Evolutionary conservation across 306 rosid genomes (phyloP), one percentile per base, ranked within the genome.

Genomic region (Alnus glutinosa): DNA sequence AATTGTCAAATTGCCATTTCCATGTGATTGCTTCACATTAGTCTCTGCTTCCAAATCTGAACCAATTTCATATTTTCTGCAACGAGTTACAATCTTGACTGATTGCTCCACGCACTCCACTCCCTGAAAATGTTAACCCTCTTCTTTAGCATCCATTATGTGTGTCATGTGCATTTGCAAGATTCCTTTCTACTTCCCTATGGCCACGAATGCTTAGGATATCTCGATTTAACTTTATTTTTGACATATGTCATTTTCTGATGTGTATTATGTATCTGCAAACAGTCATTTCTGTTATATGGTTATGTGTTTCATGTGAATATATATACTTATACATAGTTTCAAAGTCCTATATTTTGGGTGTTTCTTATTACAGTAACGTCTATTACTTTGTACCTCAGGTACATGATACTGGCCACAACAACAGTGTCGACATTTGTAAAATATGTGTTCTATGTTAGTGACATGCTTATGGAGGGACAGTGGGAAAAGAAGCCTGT

Each of bases 381-480:
- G 48, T 75, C 67, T 78, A 54, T 75, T 19, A 42, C 75, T 83
- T 76, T 84, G 73, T 78, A 52, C 84, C 64, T 75, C 93, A 96
- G 99, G 97, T 96, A 96, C 95, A 93, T 96, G 99, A 96, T 96
- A 79, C 86, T 96, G 76, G 98, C 99, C 8, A 96, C 99, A 51
- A 96, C 99, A 42, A 92, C 90, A 4, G 93, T 96, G 74, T 88
- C 99, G 37, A 91, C 91, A 49, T 93, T 96, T 78, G 92, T 93
- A 32, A 96, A 96, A 86, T 96, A 93, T 73, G 78, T 93, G 80
- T 96, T 96, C 92, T 96, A 93, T 77, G 97, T 96, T 47, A 88
- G 83, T 68, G 99, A 96, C 86, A 87, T 90, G 88, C 94, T 96
- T 77, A 96, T 93, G 99, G 99, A 96, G 78, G 98, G 97, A 79